Evolutionary conservation across 2,329 filamentous ascomycete genomes (phyloP).

Genomic region (Fusarium continuum): DNA sequence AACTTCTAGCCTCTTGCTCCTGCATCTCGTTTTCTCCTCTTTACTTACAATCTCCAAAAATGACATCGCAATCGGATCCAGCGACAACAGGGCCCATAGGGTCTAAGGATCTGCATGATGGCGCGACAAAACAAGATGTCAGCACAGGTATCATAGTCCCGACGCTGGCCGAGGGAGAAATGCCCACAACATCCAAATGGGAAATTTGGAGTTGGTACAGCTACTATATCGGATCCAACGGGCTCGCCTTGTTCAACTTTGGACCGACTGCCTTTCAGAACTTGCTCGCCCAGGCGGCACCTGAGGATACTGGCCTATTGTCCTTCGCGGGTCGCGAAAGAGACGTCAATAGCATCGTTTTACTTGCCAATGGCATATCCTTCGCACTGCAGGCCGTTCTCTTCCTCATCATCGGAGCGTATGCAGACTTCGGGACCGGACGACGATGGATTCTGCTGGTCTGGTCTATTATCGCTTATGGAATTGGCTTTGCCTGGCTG

Average conservation of each 20-base stretch:
- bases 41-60: not conserved
- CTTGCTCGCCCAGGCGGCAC: slow-evolving; percentile 67
- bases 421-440: slow-evolving; percentile 72
- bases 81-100: not conserved
- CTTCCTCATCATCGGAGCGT: slow-evolving; percentile 61
- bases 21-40: not conserved
- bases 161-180: slow-evolving; percentile 18
- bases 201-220: slow-evolving; percentile 45
- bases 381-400: slow-evolving; percentile 72
- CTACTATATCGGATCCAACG: slow-evolving; percentile 75
- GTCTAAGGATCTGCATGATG: slow-evolving; percentile 6
- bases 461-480: slow-evolving; percentile 68
- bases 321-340: slow-evolving; percentile 64
- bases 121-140: not conserved
- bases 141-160: slow-evolving; percentile 21
- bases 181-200: slow-evolving; percentile 21
- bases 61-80: slow-evolving; percentile 2
- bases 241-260: slow-evolving; percentile 70
- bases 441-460: slow-evolving; percentile 69
- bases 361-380: slow-evolving; percentile 72
- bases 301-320: slow-evolving; percentile 60
- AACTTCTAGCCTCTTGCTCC: not conserved
- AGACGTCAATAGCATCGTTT: slow-evolving; percentile 72
- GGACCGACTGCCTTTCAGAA: slow-evolving; percentile 73
- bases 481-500: slow-evolving; percentile 72